Conservation (phyloP, 139 green algal genomes). For the Coccomyxa sp. region DNA sequence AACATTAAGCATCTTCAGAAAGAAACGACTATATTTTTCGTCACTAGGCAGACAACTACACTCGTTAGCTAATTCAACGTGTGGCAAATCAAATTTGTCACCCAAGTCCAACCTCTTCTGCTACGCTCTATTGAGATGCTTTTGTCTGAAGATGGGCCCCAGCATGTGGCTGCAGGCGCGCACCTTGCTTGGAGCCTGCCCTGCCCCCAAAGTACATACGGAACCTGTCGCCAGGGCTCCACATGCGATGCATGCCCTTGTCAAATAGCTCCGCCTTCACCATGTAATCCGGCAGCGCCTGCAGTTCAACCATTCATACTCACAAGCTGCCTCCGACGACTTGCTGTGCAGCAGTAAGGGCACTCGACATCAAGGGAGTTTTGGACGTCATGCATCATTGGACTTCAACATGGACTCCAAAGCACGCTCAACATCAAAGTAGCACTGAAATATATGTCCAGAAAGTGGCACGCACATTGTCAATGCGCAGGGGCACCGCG, state of each 20-base stretch:
- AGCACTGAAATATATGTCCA: not conserved
- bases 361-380: too few relatives aligned
- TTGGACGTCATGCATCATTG: too few relatives aligned
- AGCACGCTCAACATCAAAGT: too few relatives aligned
- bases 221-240: conserved; percentile 64
- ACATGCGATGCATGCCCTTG: conserved; percentile 39
- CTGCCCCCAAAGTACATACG: conserved; percentile 73
- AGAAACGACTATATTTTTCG: not conserved
- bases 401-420: too few relatives aligned
- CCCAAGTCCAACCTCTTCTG: not conserved
- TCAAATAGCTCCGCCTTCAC: conserved; percentile 49
- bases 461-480: conserved; percentile 20
- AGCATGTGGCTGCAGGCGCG: not conserved
- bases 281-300: conserved; percentile 69
- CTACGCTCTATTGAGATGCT: not conserved
- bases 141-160: not conserved
- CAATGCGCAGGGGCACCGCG: conserved; percentile 41
- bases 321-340: not conserved
- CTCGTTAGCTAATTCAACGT: not conserved
- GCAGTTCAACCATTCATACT: not conserved
- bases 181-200: not conserved
- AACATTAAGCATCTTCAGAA: not conserved
- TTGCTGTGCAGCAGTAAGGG: not conserved
- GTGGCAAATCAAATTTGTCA: not conserved
- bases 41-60: too few relatives aligned